Percentiles rank a stretch among this genome's conserved stretches.
phyloP scores from a whole-genome alignment of 371 early-diverging fungal species.

The Vairimorpha apis region DNA sequence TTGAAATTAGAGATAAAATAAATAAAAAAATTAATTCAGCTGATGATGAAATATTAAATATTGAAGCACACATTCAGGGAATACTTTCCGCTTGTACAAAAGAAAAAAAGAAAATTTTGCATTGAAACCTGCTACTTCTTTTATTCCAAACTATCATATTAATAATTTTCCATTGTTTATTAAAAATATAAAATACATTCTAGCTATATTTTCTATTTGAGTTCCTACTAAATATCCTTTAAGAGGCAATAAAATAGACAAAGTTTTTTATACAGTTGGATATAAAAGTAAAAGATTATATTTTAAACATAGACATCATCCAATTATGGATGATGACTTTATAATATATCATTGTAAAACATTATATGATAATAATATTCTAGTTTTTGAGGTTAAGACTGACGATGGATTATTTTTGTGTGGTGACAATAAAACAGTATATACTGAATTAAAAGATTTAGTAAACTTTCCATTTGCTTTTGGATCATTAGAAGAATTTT shows the following conservation, averaged over 20 bases:
- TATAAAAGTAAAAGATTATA: slow-evolving; percentile 11
- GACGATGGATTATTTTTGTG: background rate
- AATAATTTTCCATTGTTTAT: slow-evolving; percentile 5
- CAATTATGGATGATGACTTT: slow-evolving; percentile 8
- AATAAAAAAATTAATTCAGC: background rate
- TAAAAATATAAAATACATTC: slow-evolving; percentile 8
- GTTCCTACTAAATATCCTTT: slow-evolving; percentile 4
- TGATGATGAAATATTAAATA: background rate
- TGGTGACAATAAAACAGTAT: background rate
- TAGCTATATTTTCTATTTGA: background rate
- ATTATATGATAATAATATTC: background rate
- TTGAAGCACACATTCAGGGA: slow-evolving; percentile 7
- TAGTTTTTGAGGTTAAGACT: slow-evolving; percentile 16
- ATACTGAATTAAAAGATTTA: background rate
- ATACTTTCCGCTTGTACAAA: background rate
- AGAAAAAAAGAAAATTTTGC: background rate
- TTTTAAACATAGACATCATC: slow-evolving; percentile 9
- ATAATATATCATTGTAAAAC: slow-evolving; percentile 10
- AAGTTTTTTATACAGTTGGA: slow-evolving; percentile 11
- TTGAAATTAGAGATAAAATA: background rate
- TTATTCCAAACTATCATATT: slow-evolving; percentile 3
- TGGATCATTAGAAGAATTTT: slow-evolving; percentile 2
- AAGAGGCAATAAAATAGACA: background rate
- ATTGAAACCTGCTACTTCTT: background rate
- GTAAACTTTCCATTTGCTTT: background rate